Evolutionary conservation across 2,329 filamentous ascomycete species (phyloP).

Genomic region (Talaromyces sp.): DNA sequence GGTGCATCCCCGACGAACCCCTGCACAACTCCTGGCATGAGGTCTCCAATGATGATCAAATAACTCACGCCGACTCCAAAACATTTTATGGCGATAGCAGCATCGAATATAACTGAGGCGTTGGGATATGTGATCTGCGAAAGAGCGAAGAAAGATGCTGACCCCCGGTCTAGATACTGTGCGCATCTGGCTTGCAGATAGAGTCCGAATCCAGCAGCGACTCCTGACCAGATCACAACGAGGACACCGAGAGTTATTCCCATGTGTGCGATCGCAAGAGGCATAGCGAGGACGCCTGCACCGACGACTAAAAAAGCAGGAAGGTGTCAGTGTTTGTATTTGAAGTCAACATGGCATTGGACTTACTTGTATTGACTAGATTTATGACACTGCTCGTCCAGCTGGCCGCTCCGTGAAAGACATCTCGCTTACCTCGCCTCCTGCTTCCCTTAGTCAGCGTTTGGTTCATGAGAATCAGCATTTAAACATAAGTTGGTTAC

Average conservation of each 20-base stretch:
- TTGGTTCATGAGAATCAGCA: too few species aligned
- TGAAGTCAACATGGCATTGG: not conserved
- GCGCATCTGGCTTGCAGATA: slow-evolving; percentile 94
- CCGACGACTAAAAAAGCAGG: slow-evolving; percentile 67
- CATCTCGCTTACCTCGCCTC: slow-evolving; percentile 64
- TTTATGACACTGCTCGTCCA: slow-evolving; percentile 93
- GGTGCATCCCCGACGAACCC: slow-evolving; percentile 69
- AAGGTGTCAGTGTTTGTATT: not conserved
- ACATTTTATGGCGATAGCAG: slow-evolving; percentile 94
- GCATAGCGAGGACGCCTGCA: slow-evolving; percentile 91
- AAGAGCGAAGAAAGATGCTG: slow-evolving; percentile 90
- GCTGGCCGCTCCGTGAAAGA: slow-evolving; percentile 68
- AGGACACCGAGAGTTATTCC: slow-evolving; percentile 80
- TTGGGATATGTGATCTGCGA: slow-evolving; percentile 97
- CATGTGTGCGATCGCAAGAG: slow-evolving; percentile 92
- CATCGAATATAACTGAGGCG: slow-evolving; percentile 90
- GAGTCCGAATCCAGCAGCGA: slow-evolving; percentile 85
- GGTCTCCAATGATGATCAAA: slow-evolving; percentile 95
- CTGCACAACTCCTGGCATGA: slow-evolving; percentile 90
- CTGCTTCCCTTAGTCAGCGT: slow-evolving; percentile 21
- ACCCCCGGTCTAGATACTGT: slow-evolving; percentile 84
- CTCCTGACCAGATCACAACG: slow-evolving; percentile 86
- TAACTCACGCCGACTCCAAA: slow-evolving; percentile 97
- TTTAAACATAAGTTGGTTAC: slow-evolving; percentile 21
- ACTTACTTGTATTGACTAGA: slow-evolving; percentile 84